Evolutionary conservation across 2,329 filamentous ascomycete species (phyloP).

Genomic region (Lachnellula willkommii): DNA sequence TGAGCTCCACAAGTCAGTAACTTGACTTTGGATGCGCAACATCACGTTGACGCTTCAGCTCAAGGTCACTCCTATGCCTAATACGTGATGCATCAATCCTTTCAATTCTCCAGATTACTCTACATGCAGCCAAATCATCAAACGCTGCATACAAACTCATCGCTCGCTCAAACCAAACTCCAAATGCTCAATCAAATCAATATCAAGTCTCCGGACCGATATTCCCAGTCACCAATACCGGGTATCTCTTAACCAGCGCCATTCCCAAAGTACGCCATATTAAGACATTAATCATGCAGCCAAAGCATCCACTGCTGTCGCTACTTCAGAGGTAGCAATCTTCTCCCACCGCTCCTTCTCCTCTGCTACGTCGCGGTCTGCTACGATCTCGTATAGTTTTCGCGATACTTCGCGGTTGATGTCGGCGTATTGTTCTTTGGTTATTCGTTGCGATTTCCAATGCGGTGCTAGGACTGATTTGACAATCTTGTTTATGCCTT

Average conservation of each 20-base stretch:
- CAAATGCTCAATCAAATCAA: conserved; percentile 6
- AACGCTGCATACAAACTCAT: neutral
- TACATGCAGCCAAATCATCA: neutral
- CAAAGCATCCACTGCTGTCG: conserved; percentile 61
- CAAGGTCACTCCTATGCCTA: no score
- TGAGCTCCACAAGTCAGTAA: no score
- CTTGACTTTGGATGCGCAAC: no score
- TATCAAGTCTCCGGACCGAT: conserved; percentile 12
- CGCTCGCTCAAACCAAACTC: neutral
- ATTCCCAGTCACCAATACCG: conserved; percentile 11
- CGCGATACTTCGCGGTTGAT: conserved; percentile 90
- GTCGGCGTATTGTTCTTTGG: conserved; percentile 82
- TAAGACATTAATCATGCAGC: conserved; percentile 34
- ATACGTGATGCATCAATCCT: no score
- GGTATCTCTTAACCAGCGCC: conserved; percentile 24
- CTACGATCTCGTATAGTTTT: conserved; percentile 69
- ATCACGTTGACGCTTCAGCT: no score
- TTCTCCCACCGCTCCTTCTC: conserved; percentile 67
- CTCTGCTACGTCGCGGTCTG: conserved; percentile 45
- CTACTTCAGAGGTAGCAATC: conserved; percentile 73
- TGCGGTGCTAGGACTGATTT: conserved; percentile 70
- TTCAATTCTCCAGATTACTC: neutral
- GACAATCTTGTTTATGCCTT: conserved; percentile 84
- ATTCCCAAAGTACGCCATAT: conserved; percentile 13
- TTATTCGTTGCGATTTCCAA: conserved; percentile 73